Evolutionary conservation across 805 yeast species (phyloP).

Genomic region (Maudiozyma bulderi): DNA sequence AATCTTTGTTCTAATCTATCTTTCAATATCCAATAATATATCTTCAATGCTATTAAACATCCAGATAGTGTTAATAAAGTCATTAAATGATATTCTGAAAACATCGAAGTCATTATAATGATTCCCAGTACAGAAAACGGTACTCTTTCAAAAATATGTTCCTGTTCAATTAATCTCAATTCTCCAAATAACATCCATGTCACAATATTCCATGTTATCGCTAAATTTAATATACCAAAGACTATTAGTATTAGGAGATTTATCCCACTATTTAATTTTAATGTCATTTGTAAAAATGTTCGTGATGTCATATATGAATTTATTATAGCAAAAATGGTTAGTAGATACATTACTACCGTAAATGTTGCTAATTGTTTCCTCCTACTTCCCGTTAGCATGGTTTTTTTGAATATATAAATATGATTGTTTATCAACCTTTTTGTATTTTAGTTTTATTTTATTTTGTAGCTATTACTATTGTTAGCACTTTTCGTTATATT

Average conservation of each 20-base stretch:
- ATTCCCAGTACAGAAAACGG: conserved; percentile 58
- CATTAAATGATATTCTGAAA: conserved; percentile 38
- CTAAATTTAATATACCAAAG: conserved; percentile 34
- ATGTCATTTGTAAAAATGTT: conserved; percentile 35
- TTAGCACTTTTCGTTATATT: no score
- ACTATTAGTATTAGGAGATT: conserved; percentile 35
- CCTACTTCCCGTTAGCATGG: not conserved
- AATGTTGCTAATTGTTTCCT: conserved; percentile 1
- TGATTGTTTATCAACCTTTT: not conserved
- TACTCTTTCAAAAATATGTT: conserved; percentile 58
- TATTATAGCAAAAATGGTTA: conserved; percentile 1
- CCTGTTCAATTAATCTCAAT: conserved; percentile 63
- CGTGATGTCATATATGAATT: conserved; percentile 4
- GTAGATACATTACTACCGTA: not conserved
- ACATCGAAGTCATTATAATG: conserved; percentile 46
- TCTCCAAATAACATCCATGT: conserved; percentile 61
- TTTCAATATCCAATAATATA: conserved; percentile 64
- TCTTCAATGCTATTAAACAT: conserved; percentile 44
- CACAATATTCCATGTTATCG: conserved; percentile 37
- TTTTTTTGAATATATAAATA: not conserved
- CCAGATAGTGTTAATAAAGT: conserved; percentile 34
- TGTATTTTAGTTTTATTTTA: not conserved
- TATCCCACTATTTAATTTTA: conserved; percentile 43
- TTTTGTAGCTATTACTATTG: no score
- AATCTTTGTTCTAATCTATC: conserved; percentile 40